Evolutionary conservation across 192 early-diverging fungal species (phyloP).

Genomic region (Gaertneriomyces semiglobifer): DNA sequence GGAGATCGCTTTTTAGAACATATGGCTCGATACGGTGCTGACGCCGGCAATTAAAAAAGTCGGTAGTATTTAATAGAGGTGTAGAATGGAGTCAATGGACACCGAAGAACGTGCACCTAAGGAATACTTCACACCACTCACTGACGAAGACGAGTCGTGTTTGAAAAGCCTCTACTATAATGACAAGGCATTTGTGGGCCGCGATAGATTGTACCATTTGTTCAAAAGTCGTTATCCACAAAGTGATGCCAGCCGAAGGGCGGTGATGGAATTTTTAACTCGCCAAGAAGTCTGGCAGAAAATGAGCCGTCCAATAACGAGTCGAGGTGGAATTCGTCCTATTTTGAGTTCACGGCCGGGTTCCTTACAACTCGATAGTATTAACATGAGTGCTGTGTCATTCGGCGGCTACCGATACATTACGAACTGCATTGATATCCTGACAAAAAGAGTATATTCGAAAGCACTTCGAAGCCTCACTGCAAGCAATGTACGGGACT

Average conservation of each 20-base stretch:
- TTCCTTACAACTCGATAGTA: conserved; percentile 2
- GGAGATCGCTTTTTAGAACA: background rate
- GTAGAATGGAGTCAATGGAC: too few relatives aligned
- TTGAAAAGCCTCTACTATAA: conserved; percentile 11
- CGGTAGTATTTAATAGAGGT: too few relatives aligned
- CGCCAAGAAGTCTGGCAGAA: background rate
- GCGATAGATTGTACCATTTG: background rate
- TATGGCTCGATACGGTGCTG: too few relatives aligned
- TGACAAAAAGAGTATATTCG: background rate
- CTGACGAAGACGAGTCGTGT: background rate
- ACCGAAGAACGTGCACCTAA: too few relatives aligned
- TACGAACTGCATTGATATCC: background rate
- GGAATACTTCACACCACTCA: background rate
- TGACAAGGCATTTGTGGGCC: background rate
- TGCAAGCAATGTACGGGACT: background rate
- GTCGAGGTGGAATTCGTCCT: background rate
- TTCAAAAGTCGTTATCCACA: background rate
- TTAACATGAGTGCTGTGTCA: background rate
- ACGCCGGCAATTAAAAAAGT: too few relatives aligned
- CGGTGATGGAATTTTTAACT: background rate
- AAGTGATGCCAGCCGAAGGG: conserved; percentile 12
- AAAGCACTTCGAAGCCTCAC: background rate
- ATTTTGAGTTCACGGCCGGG: background rate
- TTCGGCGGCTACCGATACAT: background rate
- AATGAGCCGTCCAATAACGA: background rate